phyloP scores from a whole-genome alignment of 75 land plant species.

The Azolla pinnata region DNA sequence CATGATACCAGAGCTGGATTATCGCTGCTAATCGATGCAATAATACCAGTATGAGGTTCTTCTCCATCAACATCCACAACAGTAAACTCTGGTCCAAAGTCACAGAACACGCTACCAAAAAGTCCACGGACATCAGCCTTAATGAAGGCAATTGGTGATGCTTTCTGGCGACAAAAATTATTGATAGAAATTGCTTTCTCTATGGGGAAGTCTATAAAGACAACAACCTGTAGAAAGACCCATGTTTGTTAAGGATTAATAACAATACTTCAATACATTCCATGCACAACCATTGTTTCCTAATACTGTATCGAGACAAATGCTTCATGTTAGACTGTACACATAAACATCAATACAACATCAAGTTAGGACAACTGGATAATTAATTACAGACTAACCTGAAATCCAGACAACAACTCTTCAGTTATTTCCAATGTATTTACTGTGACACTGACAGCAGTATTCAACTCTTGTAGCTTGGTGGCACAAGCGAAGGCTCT shows the following conservation, averaged over 20 bases:
- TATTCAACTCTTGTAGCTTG: conserved; percentile 44
- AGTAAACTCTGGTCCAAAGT: conserved; percentile 88
- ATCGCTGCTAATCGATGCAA: conserved; percentile 81
- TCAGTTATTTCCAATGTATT: conserved; percentile 18
- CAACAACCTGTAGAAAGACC: conserved; percentile 36
- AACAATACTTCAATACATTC: background rate
- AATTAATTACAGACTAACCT: conserved; percentile 12
- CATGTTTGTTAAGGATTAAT: background rate
- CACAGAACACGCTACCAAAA: conserved; percentile 87
- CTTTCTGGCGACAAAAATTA: conserved; percentile 66
- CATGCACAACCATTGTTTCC: background rate
- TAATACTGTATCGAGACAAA: background rate
- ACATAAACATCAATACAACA: too few species aligned
- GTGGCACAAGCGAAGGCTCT: conserved; percentile 34
- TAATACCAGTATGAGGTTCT: conserved; percentile 89
- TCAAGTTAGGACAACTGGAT: too few species aligned
- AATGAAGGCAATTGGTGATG: conserved; percentile 81
- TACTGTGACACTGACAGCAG: conserved; percentile 19
- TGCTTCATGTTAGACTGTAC: background rate
- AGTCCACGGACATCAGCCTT: conserved; percentile 78
- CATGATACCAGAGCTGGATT: conserved; percentile 78
- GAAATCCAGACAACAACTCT: conserved; percentile 18
- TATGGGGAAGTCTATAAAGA: conserved; percentile 56
- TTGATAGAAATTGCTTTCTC: conserved; percentile 58
- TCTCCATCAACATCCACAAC: conserved; percentile 91